A percentile compares a stretch with the other conserved stretches of the same genome.
Conservation (phyloP, 306 rosid species). For the Castanea mollissima region DNA sequence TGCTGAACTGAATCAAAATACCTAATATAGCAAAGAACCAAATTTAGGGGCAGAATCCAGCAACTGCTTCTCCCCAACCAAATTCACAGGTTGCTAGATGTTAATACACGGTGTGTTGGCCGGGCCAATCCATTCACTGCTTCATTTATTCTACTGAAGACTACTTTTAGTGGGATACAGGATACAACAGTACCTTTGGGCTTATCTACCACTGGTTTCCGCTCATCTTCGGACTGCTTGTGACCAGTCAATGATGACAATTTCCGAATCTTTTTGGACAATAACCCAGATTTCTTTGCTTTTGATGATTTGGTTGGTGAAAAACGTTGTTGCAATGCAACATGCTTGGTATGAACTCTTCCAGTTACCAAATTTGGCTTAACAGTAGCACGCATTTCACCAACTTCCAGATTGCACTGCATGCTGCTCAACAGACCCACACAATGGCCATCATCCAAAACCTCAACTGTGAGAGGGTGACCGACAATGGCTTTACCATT, state of each 20-base stretch:
- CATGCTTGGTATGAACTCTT: constrained; percentile 46
- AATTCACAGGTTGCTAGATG: constrained; percentile 41
- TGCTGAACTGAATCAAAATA: constrained; percentile 35
- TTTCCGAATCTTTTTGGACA: constrained; percentile 74
- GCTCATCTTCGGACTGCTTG: constrained; percentile 56
- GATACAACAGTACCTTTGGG: constrained; percentile 69
- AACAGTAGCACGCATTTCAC: constrained; percentile 18
- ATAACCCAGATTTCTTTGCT: constrained; percentile 59
- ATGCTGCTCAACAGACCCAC: constrained; percentile 39
- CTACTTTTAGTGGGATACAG: constrained; percentile 80
- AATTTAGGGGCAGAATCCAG: constrained; percentile 21
- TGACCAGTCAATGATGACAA: constrained; percentile 76
- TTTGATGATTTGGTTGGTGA: constrained; percentile 48
- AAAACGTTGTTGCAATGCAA: constrained; percentile 9
- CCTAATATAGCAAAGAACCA: constrained; percentile 35
- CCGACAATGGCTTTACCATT: constrained; percentile 87
- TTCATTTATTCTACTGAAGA: constrained; percentile 86
- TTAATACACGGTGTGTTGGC: constrained; percentile 44
- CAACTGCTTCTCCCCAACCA: constrained; percentile 19
- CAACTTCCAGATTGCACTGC: constrained; percentile 33
- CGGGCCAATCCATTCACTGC: constrained; percentile 72
- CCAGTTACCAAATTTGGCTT: constrained; percentile 31
- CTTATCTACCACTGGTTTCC: constrained; percentile 55
- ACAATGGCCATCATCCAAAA: constrained; percentile 56
- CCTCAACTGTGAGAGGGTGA: constrained; percentile 80